phyloP scores from a whole-genome alignment of 2,329 filamentous ascomycete genomes.

The Thyridium curvatum region DNA sequence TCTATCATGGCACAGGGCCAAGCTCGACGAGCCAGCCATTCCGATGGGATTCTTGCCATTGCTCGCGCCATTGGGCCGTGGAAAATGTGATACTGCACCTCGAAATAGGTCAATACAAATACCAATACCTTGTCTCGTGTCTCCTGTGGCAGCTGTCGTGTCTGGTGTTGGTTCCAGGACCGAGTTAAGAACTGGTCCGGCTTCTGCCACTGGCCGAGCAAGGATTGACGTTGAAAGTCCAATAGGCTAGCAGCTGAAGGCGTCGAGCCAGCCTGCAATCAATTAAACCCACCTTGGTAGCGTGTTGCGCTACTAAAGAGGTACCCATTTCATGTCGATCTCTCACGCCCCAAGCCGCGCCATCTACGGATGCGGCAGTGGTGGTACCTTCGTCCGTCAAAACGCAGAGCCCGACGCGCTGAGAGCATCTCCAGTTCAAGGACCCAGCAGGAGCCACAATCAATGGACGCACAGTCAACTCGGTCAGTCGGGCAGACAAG shows the following conservation, averaged over 20 bases:
- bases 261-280: too few relatives aligned
- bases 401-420: background rate
- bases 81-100: background rate
- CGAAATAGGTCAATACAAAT: background rate
- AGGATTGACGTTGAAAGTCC: background rate
- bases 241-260: background rate
- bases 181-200: background rate
- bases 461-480: background rate
- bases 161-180: too few relatives aligned
- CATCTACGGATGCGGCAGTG: background rate
- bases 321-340: too few relatives aligned
- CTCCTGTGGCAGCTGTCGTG: background rate
- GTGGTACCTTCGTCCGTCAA: background rate
- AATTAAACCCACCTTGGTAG: background rate
- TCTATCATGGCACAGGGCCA: background rate
- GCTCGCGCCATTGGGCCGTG: background rate
- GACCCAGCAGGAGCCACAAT: background rate
- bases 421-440: background rate
- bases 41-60: background rate
- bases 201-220: background rate
- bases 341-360: background rate
- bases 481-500: too few relatives aligned
- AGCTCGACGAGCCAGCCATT: background rate
- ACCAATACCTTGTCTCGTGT: background rate
- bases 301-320: background rate